Conservation (phyloP, 164 flowering plant genomes). For the Cinnamomum micranthum region DNA sequence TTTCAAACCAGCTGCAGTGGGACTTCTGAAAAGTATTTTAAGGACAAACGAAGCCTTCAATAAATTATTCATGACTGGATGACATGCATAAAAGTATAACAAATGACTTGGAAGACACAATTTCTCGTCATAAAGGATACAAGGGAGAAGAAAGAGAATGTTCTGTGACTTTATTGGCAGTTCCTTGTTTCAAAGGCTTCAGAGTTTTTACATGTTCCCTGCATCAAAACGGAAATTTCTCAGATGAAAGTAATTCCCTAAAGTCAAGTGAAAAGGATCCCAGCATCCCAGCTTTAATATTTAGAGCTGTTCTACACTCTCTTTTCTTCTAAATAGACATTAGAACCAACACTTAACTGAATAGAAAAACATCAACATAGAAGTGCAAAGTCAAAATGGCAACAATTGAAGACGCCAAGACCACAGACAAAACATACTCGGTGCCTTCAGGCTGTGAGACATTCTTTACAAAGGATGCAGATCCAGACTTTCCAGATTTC, state of each 20-base stretch:
- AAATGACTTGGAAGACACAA: neutral
- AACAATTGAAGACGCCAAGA: neutral
- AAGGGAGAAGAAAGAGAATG: conserved; percentile 32
- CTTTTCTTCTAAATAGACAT: neutral
- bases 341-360: neutral
- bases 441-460: conserved; percentile 31
- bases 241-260: conserved; percentile 1
- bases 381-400: neutral
- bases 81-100: neutral
- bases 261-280: neutral
- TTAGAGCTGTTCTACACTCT: neutral
- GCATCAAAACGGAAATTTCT: conserved; percentile 25
- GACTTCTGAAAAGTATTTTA: conserved; percentile 46
- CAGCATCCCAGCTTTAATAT: neutral
- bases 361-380: neutral
- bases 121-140: conserved; percentile 55
- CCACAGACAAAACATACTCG: conserved; percentile 41
- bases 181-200: conserved; percentile 43
- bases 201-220: conserved; percentile 54
- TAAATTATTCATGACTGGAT: neutral
- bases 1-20: conserved; percentile 47
- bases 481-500: conserved; percentile 46
- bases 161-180: conserved; percentile 34
- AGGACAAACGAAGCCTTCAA: conserved; percentile 29
- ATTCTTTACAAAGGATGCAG: conserved; percentile 17